Base-by-base conservation (phyloP, 257 asterid species). In the Linaria vulgaris region DNA sequence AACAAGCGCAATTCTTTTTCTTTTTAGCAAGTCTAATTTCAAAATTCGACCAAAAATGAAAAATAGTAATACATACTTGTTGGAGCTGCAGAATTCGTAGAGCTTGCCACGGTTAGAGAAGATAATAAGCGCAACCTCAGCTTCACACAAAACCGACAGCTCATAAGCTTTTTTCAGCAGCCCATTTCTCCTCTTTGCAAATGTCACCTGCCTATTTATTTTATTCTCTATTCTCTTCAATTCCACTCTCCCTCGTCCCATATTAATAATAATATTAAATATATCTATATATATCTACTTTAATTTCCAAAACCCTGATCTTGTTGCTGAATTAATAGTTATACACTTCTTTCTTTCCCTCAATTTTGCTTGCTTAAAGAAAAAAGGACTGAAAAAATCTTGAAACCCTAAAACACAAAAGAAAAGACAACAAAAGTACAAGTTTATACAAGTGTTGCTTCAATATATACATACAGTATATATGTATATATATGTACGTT, bases 101-200 rank as follows among this genome's bases (percentile, higher is more conserved):
- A 88, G 96, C 84, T 88, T 88, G 46, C 96, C 96, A n/a, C 96
- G 85, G 77, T 82, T 88, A 13, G 96, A 88, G 89, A 88, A 88
- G 78, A 88, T 69, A 56, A 88, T 79, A 16, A 88, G 96, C 25
- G 95, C 96, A 47, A 88, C 91, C 66, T 85, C 95, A 43, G 95
- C 88, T 73, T 87, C 95, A 51, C 95, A 87, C 2, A 87, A 85
- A 16, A 87, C 95, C 47, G 95, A 87, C 4, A 87, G 86, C 68
- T 87, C 94, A 71, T 87, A 87, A 64, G 95, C 95, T 58, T 87
- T 87, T 71, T 87, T 87, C 15, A 87, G 88, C 67, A 87, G 66
- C 2, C 95, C 95, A 77, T 87, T 87, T 76, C 96, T 85, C 31
- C 96, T 78, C 82, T 87, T 87, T 9, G 96, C 96, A 80, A 87